phyloP scores from a whole-genome alignment of 2,329 filamentous ascomycete genomes.

The Aspergillus proliferans region DNA sequence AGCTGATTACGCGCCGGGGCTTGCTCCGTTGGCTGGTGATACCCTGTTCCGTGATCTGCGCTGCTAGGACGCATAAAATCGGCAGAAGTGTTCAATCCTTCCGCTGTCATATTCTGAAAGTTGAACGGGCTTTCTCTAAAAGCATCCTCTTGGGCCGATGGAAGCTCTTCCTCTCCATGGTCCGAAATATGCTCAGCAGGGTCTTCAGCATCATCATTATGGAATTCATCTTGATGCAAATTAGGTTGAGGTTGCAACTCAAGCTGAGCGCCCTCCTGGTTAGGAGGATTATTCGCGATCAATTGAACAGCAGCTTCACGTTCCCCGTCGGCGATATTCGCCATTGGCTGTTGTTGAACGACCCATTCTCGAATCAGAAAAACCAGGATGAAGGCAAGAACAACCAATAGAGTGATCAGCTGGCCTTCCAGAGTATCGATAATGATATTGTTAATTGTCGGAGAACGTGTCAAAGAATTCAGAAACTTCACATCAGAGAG shows the following conservation, averaged over 20 bases:
- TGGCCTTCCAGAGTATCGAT: slow-evolving; percentile 86
- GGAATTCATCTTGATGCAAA: slow-evolving; percentile 6
- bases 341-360: slow-evolving; percentile 90
- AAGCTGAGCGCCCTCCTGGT: slow-evolving; percentile 13
- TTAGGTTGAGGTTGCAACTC: slow-evolving; percentile 8
- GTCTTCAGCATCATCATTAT: slow-evolving; percentile 4
- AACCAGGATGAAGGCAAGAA: slow-evolving; percentile 91
- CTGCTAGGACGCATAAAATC: slow-evolving; percentile 3
- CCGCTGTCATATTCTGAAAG: background rate
- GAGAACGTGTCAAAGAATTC: slow-evolving; percentile 57
- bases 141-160: background rate
- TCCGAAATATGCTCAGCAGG: slow-evolving; percentile 5
- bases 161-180: slow-evolving; percentile 4
- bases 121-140: background rate
- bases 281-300: slow-evolving; percentile 32
- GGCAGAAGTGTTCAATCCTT: background rate
- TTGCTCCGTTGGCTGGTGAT: background rate
- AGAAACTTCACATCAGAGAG: slow-evolving; percentile 56
- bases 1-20: slow-evolving; percentile 4
- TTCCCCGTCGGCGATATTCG: slow-evolving; percentile 64
- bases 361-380: slow-evolving; percentile 97
- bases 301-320: slow-evolving; percentile 47
- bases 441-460: slow-evolving; percentile 68
- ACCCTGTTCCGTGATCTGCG: slow-evolving; percentile 1
- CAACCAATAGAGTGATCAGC: slow-evolving; percentile 84